Evolutionary conservation across 2,329 filamentous ascomycete genomes (phyloP), one percentile per base, ranked within the genome.

Genomic region (Paecilomyces niveus): DNA sequence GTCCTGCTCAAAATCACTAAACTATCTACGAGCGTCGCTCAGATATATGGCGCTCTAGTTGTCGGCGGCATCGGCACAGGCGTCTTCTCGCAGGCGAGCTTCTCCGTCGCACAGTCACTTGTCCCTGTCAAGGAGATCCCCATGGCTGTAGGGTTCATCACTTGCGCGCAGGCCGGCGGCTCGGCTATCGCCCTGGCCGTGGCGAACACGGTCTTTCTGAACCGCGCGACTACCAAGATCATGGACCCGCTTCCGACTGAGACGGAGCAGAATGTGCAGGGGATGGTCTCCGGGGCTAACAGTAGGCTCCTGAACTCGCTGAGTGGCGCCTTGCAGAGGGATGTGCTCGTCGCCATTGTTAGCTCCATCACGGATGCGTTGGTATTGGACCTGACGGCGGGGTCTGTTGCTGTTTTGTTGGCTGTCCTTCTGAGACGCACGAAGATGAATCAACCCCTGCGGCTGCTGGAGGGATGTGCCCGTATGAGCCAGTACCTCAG

Each of bases 1-100:
- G 63, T 62, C 11, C 56, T 67, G 10, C 35, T 39, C 35, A 15
- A 58, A 21, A 49, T 52, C 26, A 15, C n/a, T 13, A 15, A 15
- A 6, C 35, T 39, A 39, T 39, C 35, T 39, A 39, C 35, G 6
- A 15, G 5, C 5, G n/a, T 15, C 1, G 35, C 13, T 5, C n/a
- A 15, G 2, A n/a, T 39, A 5, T 39, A 39, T 15, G 35, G 35
- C 6, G 35, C 35, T 15, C 13, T 39, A 2, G 35, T 39, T 1
- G 3, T 39, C 13, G n/a, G n/a, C 2, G 35, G 35, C 5, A 39
- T 39, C 3, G 35, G 35, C 13, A 39, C 35, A 2, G 35, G 35
- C 35, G n/a, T n/a, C 8, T 39, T 39, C 13, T n/a, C n/a, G 13
- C 13, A 39, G 13, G 35, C 35, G 10, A 5, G 13, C 10, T 39